Conservation (phyloP, 306 rosid genomes). For the Malus fusca region DNA sequence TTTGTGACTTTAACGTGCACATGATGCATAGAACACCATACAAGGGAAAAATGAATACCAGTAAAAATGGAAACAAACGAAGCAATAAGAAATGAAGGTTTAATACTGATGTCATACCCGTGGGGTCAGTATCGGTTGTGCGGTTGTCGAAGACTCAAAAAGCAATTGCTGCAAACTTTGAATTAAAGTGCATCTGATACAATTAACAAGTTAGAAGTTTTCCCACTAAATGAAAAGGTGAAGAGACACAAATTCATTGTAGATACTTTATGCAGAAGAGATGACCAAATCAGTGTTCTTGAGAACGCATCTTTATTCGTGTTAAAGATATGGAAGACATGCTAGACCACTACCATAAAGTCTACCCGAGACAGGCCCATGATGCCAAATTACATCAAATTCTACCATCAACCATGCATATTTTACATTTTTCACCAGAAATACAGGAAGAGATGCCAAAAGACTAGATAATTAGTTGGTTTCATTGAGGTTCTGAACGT, state of each 20-base stretch:
- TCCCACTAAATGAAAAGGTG: not conserved
- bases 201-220: not conserved
- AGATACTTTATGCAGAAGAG: not conserved
- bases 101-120: constrained; percentile 47
- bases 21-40: too few relatives aligned
- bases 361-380: not conserved
- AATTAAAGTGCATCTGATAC: constrained; percentile 75
- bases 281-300: not conserved
- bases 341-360: not conserved
- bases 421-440: not conserved
- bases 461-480: too few relatives aligned
- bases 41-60: too few relatives aligned
- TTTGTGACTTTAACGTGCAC: not conserved
- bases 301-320: not conserved
- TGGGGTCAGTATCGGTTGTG: constrained; percentile 91
- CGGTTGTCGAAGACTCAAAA: constrained; percentile 95
- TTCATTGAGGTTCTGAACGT: too few relatives aligned
- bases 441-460: too few relatives aligned
- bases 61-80: too few relatives aligned
- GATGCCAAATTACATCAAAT: not conserved
- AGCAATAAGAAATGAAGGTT: not conserved
- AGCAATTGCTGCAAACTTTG: constrained; percentile 91
- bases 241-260: not conserved
- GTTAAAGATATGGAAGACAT: not conserved
- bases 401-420: not conserved